Conservation (phyloP, 2,329 filamentous ascomycete genomes). For the Aspergillus terreus region DNA sequence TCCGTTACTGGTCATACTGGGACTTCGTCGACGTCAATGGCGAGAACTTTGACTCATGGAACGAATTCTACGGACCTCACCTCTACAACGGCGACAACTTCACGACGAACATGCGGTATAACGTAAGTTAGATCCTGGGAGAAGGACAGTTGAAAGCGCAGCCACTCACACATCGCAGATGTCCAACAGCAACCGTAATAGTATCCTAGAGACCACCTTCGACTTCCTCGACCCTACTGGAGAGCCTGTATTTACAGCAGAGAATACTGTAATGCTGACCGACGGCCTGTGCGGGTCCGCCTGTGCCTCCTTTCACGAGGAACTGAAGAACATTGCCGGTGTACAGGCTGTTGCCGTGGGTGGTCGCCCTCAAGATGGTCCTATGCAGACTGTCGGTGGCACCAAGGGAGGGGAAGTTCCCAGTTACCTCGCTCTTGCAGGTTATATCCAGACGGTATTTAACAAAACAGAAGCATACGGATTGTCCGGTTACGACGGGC, state of each 20-base stretch:
- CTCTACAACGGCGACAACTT: slow-evolving; percentile 18
- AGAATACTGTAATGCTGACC: slow-evolving; percentile 37
- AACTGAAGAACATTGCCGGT: slow-evolving; percentile 47
- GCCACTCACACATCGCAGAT: slow-evolving; percentile 1
- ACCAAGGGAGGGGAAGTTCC: slow-evolving; percentile 48
- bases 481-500: background rate
- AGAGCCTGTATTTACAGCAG: slow-evolving; percentile 19
- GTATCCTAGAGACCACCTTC: slow-evolving; percentile 22
- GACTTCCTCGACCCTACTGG: slow-evolving; percentile 30
- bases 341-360: slow-evolving; percentile 56
- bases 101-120: slow-evolving; percentile 17
- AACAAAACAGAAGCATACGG: background rate
- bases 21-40: slow-evolving; percentile 18
- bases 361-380: slow-evolving; percentile 50
- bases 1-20: slow-evolving; percentile 12
- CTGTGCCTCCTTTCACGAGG: slow-evolving; percentile 54
- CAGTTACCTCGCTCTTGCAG: background rate
- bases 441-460: slow-evolving; percentile 13
- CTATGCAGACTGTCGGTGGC: slow-evolving; percentile 62
- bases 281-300: slow-evolving; percentile 58
- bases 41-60: slow-evolving; percentile 37
- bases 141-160: background rate
- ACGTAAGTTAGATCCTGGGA: slow-evolving; percentile 4
- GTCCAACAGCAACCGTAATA: slow-evolving; percentile 9
- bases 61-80: slow-evolving; percentile 36